Evolutionary conservation across 768 basidiomycete genomes (phyloP).

Genomic region (Royoungia palumana): DNA sequence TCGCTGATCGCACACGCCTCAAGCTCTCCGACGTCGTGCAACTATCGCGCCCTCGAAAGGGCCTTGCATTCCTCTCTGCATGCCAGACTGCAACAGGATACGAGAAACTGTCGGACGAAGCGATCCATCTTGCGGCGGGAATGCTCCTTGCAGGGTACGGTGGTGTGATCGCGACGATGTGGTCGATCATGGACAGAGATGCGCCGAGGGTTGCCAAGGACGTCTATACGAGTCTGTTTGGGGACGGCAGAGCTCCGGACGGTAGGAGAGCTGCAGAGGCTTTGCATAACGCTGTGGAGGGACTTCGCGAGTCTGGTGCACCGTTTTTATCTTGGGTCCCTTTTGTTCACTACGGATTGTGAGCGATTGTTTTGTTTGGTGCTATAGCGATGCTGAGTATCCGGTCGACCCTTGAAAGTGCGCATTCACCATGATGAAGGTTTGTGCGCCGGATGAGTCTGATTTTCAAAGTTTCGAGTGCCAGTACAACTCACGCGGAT

Average conservation of each 20-base stretch:
- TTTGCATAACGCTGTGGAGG: neutral
- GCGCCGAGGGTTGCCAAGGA: constrained; percentile 32
- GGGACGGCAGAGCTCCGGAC: neutral
- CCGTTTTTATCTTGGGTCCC: neutral
- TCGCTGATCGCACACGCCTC: constrained; percentile 5
- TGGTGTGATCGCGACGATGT: constrained; percentile 45
- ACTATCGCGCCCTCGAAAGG: constrained; percentile 11
- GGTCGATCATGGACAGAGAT: constrained; percentile 38
- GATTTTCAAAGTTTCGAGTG: too few species aligned
- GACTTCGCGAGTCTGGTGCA: neutral
- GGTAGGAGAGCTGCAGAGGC: neutral
- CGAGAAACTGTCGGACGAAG: constrained; percentile 33
- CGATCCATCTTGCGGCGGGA: constrained; percentile 41
- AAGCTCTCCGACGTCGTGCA: constrained; percentile 3
- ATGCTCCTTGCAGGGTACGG: constrained; percentile 33
- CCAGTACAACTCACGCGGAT: too few species aligned
- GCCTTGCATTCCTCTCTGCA: constrained; percentile 45
- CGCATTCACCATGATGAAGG: too few species aligned
- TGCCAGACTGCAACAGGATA: constrained; percentile 42
- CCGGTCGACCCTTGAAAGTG: too few species aligned
- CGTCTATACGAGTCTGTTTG: constrained; percentile 27
- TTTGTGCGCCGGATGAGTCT: too few species aligned
- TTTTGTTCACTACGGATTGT: neutral
- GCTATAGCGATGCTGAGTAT: too few species aligned
- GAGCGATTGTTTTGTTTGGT: too few species aligned